Evolutionary conservation across 306 rosid species (phyloP).

Genomic region (Quercus parvula): DNA sequence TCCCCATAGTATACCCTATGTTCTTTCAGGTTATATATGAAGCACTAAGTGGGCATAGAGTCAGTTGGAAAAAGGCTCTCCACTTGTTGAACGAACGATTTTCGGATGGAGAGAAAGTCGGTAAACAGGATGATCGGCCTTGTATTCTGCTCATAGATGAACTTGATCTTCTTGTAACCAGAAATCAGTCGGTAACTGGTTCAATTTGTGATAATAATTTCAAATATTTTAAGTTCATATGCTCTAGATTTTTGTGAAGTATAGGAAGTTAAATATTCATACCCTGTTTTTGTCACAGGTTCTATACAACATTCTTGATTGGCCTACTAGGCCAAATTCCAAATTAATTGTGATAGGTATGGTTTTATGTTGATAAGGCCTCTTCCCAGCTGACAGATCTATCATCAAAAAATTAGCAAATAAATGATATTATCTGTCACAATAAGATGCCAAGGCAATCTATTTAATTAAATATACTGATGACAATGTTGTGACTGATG

Average conservation of each 20-base stretch:
- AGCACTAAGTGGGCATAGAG: slow-evolving; percentile 83
- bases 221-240: not conserved
- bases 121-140: slow-evolving; percentile 70
- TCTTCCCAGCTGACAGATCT: not conserved
- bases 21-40: slow-evolving; percentile 80
- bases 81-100: slow-evolving; percentile 75
- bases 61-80: slow-evolving; percentile 90
- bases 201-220: slow-evolving; percentile 12
- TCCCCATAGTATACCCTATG: slow-evolving; percentile 5
- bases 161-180: slow-evolving; percentile 95
- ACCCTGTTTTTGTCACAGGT: slow-evolving; percentile 43
- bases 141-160: slow-evolving; percentile 95
- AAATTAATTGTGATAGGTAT: slow-evolving; percentile 86
- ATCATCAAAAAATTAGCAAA: not conserved
- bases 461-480: not conserved
- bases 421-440: not conserved
- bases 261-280: not conserved
- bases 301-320: slow-evolving; percentile 89
- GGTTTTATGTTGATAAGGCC: not conserved
- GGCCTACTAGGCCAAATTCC: slow-evolving; percentile 95
- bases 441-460: not conserved
- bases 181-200: slow-evolving; percentile 83
- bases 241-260: not conserved
- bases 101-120: slow-evolving; percentile 61
- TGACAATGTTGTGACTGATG: slow-evolving; percentile 19